These are phyloP conservation scores for Leccinum incarnatum DNA, from an alignment of 768 basidiomycete species.

Conservation along the genomic window DNA sequence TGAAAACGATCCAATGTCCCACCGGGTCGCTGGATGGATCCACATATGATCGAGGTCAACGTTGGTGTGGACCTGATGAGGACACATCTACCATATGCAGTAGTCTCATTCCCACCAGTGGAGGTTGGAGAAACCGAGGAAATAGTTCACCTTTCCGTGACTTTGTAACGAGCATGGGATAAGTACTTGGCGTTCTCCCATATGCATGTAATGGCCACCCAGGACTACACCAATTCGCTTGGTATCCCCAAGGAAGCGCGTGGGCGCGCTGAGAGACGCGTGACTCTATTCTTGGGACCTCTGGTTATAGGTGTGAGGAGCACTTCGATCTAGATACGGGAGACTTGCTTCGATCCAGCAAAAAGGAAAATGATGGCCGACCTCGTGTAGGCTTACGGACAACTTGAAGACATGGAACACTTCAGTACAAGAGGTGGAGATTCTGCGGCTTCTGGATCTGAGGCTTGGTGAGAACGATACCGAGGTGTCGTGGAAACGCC, in stretches of 20 bases:
- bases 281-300: conserved; percentile 15
- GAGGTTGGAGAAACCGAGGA: background rate
- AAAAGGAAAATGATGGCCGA: too few relatives aligned
- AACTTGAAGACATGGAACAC: background rate
- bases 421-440: conserved; percentile 8
- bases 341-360: background rate
- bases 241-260: background rate
- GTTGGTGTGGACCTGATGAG: conserved; percentile 9
- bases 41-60: conserved; percentile 9
- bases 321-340: too few relatives aligned
- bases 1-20: conserved; percentile 6
- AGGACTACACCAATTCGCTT: background rate
- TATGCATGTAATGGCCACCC: conserved; percentile 1
- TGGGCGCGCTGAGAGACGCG: background rate
- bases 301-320: background rate
- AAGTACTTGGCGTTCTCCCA: conserved; percentile 14
- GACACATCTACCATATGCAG: background rate
- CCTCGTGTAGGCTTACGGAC: too few relatives aligned
- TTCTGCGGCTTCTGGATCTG: conserved; percentile 9
- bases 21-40: conserved; percentile 11
- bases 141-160: conserved; percentile 10
- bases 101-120: background rate
- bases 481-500: conserved; percentile 4
- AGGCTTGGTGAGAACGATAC: conserved; percentile 11
- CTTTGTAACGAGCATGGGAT: conserved; percentile 12